Evolutionary conservation across 2,329 filamentous ascomycete genomes (phyloP).

Genomic region (Diaporthe amygdali): DNA sequence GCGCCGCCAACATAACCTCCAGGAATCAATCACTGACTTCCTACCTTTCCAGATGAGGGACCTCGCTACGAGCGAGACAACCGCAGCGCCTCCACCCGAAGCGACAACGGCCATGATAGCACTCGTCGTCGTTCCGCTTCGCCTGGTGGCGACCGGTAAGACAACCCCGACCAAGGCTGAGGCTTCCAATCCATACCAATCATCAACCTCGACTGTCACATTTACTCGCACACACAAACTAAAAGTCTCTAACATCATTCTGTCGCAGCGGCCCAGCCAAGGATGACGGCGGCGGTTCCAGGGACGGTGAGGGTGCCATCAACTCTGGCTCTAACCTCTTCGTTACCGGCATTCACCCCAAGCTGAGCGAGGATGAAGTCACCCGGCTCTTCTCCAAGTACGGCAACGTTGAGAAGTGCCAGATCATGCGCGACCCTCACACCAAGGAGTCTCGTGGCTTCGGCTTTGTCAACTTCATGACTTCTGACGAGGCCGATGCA

Average conservation of each 20-base stretch:
- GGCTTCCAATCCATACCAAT: not conserved
- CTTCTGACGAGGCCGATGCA: slow-evolving; percentile 91
- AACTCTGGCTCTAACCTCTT: slow-evolving; percentile 99
- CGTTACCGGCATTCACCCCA: slow-evolving; percentile 96
- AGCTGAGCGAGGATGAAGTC: slow-evolving; percentile 87
- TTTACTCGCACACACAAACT: slow-evolving; percentile 10
- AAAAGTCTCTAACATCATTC: not conserved
- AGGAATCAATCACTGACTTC: slow-evolving; percentile 7
- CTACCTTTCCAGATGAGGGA: slow-evolving; percentile 56
- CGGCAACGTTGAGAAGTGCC: slow-evolving; percentile 97
- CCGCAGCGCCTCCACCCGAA: slow-evolving; percentile 70
- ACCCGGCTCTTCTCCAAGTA: slow-evolving; percentile 98
- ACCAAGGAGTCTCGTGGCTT: slow-evolving; percentile 98
- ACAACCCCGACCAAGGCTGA: not conserved
- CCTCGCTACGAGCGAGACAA: slow-evolving; percentile 71
- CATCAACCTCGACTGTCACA: slow-evolving; percentile 22
- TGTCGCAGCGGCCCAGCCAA: slow-evolving; percentile 49
- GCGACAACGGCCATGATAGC: slow-evolving; percentile 64
- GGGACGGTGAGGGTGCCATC: slow-evolving; percentile 69
- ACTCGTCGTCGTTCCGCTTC: slow-evolving; percentile 67
- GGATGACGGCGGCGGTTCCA: slow-evolving; percentile 53
- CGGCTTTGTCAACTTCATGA: slow-evolving; percentile 99
- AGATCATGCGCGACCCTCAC: slow-evolving; percentile 99
- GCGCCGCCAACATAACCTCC: not conserved
- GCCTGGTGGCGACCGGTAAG: slow-evolving; percentile 59